Evolutionary conservation across 805 yeast genomes (phyloP), one percentile per base, ranked within the genome.

Genomic region (Cyberlindnera bimundalis): DNA sequence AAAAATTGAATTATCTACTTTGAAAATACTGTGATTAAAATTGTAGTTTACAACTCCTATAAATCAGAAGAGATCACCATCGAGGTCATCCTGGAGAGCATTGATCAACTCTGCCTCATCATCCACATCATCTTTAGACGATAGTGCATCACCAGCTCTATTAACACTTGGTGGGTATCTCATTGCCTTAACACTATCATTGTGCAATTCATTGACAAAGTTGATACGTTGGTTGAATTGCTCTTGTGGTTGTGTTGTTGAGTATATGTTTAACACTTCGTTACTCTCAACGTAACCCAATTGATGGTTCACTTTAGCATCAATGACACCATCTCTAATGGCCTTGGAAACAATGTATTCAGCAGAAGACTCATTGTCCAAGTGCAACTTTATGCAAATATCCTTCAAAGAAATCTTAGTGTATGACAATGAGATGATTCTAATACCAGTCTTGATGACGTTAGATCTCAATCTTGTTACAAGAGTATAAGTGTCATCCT

Each of bases 341-440:
- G 97, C 93, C 69, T 93, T 91, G 28, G 96, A 87, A 17, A 93
- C 96, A 62, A 93, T 89, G 62, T 91, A 93, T 68, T 93, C 99
- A 1, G 96, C 96, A 54, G 91, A 82, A 58, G 93, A 90, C 68
- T 93, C 99, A 35, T 90, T 81, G 56, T 91, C 99, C 47, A 93
- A 74, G 53, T 85, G 89, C 59, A 93, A 76, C 60, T 91, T 87
- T 55, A 93, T 76, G 64, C 99, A 93, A 42, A 93, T 89, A 59
- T 93, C 99, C 63, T 84, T 85, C 55, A 93, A 74, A 4, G 97
- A 86, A 46, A 93, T 93, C 60, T 79, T 81, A 45, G 93, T 84
- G 68, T 93, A 93, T 6, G 96, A 81, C 55, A 93, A 70, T 11
- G 96, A 86, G 58, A 93, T 87, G 56, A 87, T 84, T 63, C 98